Base-by-base conservation (phyloP, 495 filamentous ascomycete genomes). In the Penicillium odoratum region DNA sequence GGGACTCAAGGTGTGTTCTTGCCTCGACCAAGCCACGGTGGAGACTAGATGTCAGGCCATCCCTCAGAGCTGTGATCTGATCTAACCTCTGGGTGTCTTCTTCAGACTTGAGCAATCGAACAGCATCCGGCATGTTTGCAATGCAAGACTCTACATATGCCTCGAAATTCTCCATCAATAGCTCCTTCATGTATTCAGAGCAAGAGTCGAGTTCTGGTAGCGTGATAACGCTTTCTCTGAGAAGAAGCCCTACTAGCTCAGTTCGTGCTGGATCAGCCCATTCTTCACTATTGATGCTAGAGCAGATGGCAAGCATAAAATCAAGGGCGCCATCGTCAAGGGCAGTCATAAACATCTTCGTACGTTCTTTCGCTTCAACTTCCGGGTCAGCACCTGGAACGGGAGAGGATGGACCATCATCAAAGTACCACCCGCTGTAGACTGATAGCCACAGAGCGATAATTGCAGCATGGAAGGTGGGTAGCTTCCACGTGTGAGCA, bases 291-390 rank as follows among this genome's bases (percentile, higher is more conserved):
- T 81, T 89, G 60, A 92, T 81, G 57, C 92, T 90, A 36, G 90
- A 86, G 57, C 91, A 88, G 33, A 95, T 79, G 1, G 91, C 85
- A 18, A 99, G 80, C 62, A 96, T 83, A 64, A 96, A 94, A 62
- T 98, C 91, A 59, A 99, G 88, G 40, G 90, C 94, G 7, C 92
- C 93, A 60, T 97, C 91, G 55, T 91, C 88, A 5, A 98, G 76
- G n/a, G 87, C 84, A 43, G 87, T 83, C 56, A 85, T 74, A 63
- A 96, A 94, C 51, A 85, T 78, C 56, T 85, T 84, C 4, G 85
- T 83, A 44, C 89, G 85, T 57, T 84, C 79, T 42, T 83, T 82
- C 26, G 85, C 84, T 69, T 94, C 91, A 33, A 79, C 79, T 48
- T 85, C 81, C 6, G 83, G 70, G 57, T 88, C 81, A 59, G 83